Evolutionary conservation across 2,329 filamentous ascomycete genomes (phyloP).

Genomic region (Seiridium unicorne): DNA sequence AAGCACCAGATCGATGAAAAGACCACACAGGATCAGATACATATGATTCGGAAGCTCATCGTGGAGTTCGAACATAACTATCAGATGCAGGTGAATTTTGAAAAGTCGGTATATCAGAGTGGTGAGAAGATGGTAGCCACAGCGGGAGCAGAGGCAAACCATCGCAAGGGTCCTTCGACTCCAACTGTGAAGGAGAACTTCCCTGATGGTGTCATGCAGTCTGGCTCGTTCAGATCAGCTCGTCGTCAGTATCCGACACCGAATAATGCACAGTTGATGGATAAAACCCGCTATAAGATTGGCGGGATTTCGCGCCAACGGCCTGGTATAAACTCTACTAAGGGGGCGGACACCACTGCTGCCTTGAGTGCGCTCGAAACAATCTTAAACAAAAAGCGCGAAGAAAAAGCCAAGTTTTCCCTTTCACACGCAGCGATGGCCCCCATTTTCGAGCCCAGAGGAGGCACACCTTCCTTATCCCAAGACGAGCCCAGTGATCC

Average conservation of each 20-base stretch:
- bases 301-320: conserved; percentile 11
- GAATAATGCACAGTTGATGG: conserved; percentile 15
- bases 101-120: conserved; percentile 41
- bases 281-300: conserved; percentile 11
- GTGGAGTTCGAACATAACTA: conserved; percentile 47
- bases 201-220: conserved; percentile 16
- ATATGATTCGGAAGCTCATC: conserved; percentile 43
- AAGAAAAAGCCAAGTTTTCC: conserved; percentile 5
- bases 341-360: conserved; percentile 16
- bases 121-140: conserved; percentile 19
- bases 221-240: conserved; percentile 17
- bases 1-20: conserved; percentile 61
- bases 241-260: conserved; percentile 8
- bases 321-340: conserved; percentile 25
- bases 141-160: conserved; percentile 2
- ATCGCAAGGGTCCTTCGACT: conserved; percentile 9
- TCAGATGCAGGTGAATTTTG: conserved; percentile 42
- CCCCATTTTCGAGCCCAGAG: conserved; percentile 46
- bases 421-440: conserved; percentile 47
- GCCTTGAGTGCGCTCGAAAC: conserved; percentile 20
- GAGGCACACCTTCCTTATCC: conserved; percentile 14
- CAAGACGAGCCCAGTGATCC: conserved; percentile 9
- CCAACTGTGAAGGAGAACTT: conserved; percentile 23
- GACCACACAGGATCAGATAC: conserved; percentile 42
- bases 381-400: conserved; percentile 10